Conservation (phyloP, 164 flowering plant genomes). For the Kalanchoe fedtschenkoi region DNA sequence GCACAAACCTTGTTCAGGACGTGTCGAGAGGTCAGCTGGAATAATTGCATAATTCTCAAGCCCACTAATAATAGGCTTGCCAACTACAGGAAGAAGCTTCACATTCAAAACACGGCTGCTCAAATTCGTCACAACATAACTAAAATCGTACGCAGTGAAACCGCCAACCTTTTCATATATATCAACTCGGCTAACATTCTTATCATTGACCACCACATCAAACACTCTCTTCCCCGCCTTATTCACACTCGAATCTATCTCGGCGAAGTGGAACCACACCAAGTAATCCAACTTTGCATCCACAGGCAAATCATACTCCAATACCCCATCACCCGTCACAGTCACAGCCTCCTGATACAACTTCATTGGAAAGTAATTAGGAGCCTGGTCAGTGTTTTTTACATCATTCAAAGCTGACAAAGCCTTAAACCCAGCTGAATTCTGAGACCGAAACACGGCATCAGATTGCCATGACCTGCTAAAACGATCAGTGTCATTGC, state of each 20-base stretch:
- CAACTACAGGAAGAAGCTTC: conserved; percentile 60
- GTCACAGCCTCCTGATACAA: conserved; percentile 66
- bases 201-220: conserved; percentile 61
- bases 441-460: conserved; percentile 16
- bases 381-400: conserved; percentile 27
- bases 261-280: conserved; percentile 92
- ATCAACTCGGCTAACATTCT: conserved; percentile 65
- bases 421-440: conserved; percentile 9
- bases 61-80: conserved; percentile 62
- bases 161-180: conserved; percentile 57
- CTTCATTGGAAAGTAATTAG: conserved; percentile 78
- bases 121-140: conserved; percentile 63
- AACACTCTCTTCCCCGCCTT: conserved; percentile 66
- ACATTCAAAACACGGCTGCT: conserved; percentile 52
- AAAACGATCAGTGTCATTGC: conserved; percentile 61
- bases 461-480: conserved; percentile 91
- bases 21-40: conserved; percentile 64
- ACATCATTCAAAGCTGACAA: conserved; percentile 30
- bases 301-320: conserved; percentile 60
- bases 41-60: conserved; percentile 91
- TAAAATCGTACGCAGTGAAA: conserved; percentile 60
- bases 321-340: conserved; percentile 14
- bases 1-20: conserved; percentile 66
- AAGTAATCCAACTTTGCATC: conserved; percentile 87
- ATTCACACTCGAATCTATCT: conserved; percentile 63